Conservation (phyloP, 2,329 filamentous ascomycete species). For the Beauveria sp. region DNA sequence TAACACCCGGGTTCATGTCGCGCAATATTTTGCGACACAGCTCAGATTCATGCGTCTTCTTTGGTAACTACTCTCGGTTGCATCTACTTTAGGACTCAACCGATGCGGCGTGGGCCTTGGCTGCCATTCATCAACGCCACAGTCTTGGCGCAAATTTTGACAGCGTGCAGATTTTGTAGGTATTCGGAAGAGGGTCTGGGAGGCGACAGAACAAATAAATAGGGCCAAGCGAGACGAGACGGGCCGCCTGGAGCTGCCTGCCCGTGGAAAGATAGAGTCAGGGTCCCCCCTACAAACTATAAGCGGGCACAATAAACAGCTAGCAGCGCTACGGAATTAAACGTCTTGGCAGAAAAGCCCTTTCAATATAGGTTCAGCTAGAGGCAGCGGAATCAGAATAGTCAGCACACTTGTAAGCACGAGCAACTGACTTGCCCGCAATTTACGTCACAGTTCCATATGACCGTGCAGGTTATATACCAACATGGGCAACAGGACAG, state of each 20-base stretch:
- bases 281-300: background rate
- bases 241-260: background rate
- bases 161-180: background rate
- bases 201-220: background rate
- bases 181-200: background rate
- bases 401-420: background rate
- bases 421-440: background rate
- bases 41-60: background rate
- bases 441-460: background rate
- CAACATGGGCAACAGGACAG: no score
- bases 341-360: background rate
- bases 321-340: background rate
- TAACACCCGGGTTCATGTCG: background rate
- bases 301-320: background rate
- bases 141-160: background rate
- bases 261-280: background rate
- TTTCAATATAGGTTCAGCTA: background rate
- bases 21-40: background rate
- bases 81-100: conserved; percentile 1
- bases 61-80: background rate
- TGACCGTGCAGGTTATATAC: background rate
- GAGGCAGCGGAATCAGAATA: background rate
- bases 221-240: background rate
- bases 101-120: background rate
- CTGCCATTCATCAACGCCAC: background rate